These are phyloP conservation scores for Dalbergia oliveri DNA, from an alignment of 306 rosid species.

Conservation along the genomic window DNA sequence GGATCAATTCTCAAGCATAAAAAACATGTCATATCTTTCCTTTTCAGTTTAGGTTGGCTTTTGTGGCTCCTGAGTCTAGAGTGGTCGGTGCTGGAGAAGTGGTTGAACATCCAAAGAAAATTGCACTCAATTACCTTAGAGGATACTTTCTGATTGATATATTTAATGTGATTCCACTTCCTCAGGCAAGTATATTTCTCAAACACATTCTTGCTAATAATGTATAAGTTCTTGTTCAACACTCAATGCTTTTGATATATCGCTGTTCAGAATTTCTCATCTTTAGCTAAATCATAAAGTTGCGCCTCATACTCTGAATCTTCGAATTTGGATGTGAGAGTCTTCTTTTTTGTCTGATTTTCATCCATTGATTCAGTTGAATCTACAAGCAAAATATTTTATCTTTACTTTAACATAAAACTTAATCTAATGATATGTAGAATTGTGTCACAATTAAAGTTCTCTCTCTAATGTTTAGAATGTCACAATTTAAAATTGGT, in stretches of 20 bases:
- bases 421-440: too few relatives aligned
- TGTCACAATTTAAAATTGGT: too few relatives aligned
- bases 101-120: constrained; percentile 73
- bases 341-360: too few relatives aligned
- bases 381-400: too few relatives aligned
- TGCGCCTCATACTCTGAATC: too few relatives aligned
- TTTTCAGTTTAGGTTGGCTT: constrained; percentile 80
- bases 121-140: constrained; percentile 65
- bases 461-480: too few relatives aligned
- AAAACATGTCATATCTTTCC: neutral
- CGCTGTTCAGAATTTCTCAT: neutral
- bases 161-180: constrained; percentile 67
- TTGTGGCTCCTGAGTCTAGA: constrained; percentile 73
- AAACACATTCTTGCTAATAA: neutral
- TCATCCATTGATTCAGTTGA: too few relatives aligned
- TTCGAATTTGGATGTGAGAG: too few relatives aligned
- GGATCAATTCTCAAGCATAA: neutral
- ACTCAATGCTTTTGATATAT: neutral
- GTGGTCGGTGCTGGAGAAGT: constrained; percentile 81
- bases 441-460: too few relatives aligned
- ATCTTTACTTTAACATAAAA: too few relatives aligned
- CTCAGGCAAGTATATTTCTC: constrained; percentile 56
- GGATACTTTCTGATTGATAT: constrained; percentile 64
- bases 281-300: neutral
- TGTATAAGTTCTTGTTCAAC: neutral